Base-by-base conservation (phyloP, 352 stramenopile species). In the Phytopythium montanum region DNA sequence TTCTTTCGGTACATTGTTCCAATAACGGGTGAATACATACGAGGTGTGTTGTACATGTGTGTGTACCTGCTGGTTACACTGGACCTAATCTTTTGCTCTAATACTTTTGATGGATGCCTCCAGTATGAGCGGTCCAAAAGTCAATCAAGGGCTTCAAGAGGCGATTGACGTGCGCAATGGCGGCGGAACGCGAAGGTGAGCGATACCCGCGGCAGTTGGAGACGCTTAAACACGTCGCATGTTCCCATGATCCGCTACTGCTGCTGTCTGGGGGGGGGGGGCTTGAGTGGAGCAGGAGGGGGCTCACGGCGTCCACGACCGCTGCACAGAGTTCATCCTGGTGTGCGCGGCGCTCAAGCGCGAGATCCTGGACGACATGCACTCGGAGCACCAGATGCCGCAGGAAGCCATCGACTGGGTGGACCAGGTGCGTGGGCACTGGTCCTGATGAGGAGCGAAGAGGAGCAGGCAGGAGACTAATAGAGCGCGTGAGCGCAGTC, bases 371-470 rank as follows among this genome's bases (percentile, higher is more conserved):
- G 75, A 87, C 58, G 61, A 81, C 53, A 75, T 95, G 62, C 62
- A 59, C 36, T 70, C 59, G 23, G 77, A 94, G 62, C 77, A 88
- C 69, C 55, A 72, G 33, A 81, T 96, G 70, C 85, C 87, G 18
- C 75, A 94, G 58, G 84, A 96, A 18, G 71, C 85, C 36, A 64
- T 92, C 46, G 79, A 92, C 63, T 95, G 81, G 80, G 73, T 95
- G 54, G 67, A 85, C 18, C 60, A 90, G 62, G 64, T 76, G 23
- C 44, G 54, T n/a, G 18, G 13, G 25, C 38, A 34, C 16, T 28
- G 42, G 56, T 13, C 45, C 12, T 28, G 28, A 3, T n/a, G 21
- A 18, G 45, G 10, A 81, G 14, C n/a, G n/a, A n/a, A 38, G 10
- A 12, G 33, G 33, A 38, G 33, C 33, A 12, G 14, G 33, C 33